Evolutionary conservation across 192 early-diverging fungal species (phyloP).

Genomic region (Diversispora epigaea): DNA sequence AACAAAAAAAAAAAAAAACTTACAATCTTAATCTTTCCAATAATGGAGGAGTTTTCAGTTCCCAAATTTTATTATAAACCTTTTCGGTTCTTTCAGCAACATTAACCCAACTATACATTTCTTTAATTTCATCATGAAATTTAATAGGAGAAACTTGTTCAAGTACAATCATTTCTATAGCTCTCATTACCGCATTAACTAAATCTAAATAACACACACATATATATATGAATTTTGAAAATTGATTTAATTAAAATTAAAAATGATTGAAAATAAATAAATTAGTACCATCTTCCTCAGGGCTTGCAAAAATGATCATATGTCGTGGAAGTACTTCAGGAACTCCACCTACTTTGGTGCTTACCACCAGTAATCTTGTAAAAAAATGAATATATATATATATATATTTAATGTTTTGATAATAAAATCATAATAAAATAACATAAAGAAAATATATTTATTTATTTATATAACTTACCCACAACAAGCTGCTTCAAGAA

Average conservation of each 20-base stretch:
- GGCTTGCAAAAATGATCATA: constrained; percentile 90
- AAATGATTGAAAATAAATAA: neutral
- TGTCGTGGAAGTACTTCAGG: constrained; percentile 91
- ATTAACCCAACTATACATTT: constrained; percentile 97
- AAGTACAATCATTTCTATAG: constrained; percentile 68
- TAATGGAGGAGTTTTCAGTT: constrained; percentile 66
- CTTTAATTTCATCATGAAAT: constrained; percentile 81
- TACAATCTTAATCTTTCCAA: constrained; percentile 71
- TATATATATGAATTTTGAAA: neutral
- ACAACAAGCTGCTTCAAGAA: constrained; percentile 95
- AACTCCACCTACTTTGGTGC: constrained; percentile 93
- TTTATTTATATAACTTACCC: constrained; percentile 52
- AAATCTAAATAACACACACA: constrained; percentile 50
- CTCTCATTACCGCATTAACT: constrained; percentile 64
- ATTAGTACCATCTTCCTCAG: constrained; percentile 74
- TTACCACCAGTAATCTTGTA: constrained; percentile 82
- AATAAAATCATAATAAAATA: no score
- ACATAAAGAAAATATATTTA: no score
- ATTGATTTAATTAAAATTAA: neutral
- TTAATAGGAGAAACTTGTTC: constrained; percentile 62
- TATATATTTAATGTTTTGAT: no score
- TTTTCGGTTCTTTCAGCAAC: constrained; percentile 90
- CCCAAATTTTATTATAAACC: constrained; percentile 77
- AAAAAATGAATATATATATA: no score
- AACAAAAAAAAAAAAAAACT: no score